Percentiles rank a stretch among this genome's conserved stretches.
Evolutionary conservation across 768 basidiomycete species (phyloP).

Genomic region (Lentinula sp.): DNA sequence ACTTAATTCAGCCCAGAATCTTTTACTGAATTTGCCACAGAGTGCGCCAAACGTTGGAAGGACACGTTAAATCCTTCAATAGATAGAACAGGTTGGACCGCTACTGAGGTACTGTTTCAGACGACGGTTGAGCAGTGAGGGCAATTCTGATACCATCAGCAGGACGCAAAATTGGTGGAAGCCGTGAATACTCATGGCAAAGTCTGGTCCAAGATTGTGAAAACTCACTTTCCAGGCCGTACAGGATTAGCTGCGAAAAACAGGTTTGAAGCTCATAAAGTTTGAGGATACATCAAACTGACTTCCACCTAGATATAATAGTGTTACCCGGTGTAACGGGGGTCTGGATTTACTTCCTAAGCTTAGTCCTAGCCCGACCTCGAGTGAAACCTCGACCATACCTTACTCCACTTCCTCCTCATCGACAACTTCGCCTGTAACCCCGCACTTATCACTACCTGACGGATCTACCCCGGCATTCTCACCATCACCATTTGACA

Average conservation of each 20-base stretch:
- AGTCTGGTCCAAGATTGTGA: constrained; percentile 21
- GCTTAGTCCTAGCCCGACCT: background rate
- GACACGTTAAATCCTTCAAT: constrained; percentile 22
- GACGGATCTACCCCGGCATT: background rate
- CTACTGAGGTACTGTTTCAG: constrained; percentile 13
- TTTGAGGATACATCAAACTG: background rate
- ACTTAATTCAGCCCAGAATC: background rate
- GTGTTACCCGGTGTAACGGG: constrained; percentile 10
- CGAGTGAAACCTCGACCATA: background rate
- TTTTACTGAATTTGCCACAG: constrained; percentile 3
- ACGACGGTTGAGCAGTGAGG: too few species aligned
- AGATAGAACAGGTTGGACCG: constrained; percentile 17
- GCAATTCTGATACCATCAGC: background rate
- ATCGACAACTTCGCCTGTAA: background rate
- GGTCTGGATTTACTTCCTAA: background rate
- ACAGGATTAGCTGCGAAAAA: constrained; percentile 24
- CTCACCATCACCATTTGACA: background rate
- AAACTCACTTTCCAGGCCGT: constrained; percentile 20
- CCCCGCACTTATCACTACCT: background rate
- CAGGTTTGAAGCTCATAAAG: constrained; percentile 11
- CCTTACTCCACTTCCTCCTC: background rate
- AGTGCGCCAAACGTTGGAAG: constrained; percentile 23
- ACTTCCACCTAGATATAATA: constrained; percentile 12
- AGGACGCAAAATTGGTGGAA: constrained; percentile 17
- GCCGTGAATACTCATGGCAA: constrained; percentile 20